Conservation (phyloP, 2,329 filamentous ascomycete species). For the Penicillium sp. region DNA sequence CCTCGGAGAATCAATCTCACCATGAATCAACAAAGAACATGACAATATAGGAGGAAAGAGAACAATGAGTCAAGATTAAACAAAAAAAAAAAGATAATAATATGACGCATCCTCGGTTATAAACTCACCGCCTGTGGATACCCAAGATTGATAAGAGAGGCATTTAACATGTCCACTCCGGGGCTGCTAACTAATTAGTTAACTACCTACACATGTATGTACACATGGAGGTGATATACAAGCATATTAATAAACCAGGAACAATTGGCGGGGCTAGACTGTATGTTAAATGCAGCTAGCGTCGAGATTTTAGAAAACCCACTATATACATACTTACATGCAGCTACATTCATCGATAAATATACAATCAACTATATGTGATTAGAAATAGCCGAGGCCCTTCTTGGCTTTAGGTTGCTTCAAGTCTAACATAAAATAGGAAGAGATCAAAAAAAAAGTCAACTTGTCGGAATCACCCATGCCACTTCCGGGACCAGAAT, state of each 20-base stretch:
- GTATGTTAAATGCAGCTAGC: too few species aligned
- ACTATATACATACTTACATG: too few species aligned
- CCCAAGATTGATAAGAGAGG: conserved; percentile 14
- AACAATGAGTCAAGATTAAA: conserved; percentile 5
- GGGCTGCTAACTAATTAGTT: not conserved
- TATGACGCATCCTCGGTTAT: conserved; percentile 12
- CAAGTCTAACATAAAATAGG: not conserved
- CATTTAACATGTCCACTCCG: not conserved
- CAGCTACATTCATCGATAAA: not conserved
- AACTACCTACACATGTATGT: too few species aligned
- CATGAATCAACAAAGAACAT: conserved; percentile 18
- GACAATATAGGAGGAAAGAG: not conserved
- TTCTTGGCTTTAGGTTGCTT: not conserved
- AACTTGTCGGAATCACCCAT: not conserved
- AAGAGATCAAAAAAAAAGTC: not conserved
- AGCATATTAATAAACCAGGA: not conserved
- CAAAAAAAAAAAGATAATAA: conserved; percentile 5
- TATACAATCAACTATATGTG: not conserved
- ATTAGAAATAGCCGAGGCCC: too few species aligned
- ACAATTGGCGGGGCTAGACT: too few species aligned
- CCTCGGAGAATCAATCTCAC: not conserved
- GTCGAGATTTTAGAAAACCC: too few species aligned
- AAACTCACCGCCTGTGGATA: conserved; percentile 12
- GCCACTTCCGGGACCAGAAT: not conserved
- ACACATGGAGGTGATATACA: too few species aligned